A percentile compares a stretch with the other conserved stretches of the same genome.
phyloP scores from a whole-genome alignment of 768 basidiomycete genomes.

The Russula compacta region DNA sequence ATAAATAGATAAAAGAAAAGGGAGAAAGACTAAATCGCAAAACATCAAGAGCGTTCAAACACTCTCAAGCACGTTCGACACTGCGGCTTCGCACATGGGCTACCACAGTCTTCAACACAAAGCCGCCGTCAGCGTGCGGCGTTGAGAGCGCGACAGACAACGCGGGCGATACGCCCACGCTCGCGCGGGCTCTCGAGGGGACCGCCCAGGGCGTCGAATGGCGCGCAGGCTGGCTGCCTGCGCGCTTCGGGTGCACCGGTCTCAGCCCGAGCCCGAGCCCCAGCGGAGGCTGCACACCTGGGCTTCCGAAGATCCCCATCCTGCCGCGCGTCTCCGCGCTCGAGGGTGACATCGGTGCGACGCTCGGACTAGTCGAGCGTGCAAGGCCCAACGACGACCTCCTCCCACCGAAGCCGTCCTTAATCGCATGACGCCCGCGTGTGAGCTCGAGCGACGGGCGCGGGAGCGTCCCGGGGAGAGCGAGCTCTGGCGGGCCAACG shows the following conservation, averaged over 20 bases:
- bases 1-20: not conserved
- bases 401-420: slow-evolving; percentile 25
- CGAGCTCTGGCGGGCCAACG: slow-evolving; percentile 4
- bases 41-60: not conserved
- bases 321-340: slow-evolving; percentile 18
- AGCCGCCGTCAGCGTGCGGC: slow-evolving; percentile 9
- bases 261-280: not conserved
- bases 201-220: slow-evolving; percentile 12
- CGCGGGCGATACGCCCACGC: slow-evolving; percentile 14
- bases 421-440: slow-evolving; percentile 8
- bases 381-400: slow-evolving; percentile 28
- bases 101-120: slow-evolving; percentile 8
- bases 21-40: not conserved
- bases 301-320: not conserved
- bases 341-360: slow-evolving; percentile 37
- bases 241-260: not conserved
- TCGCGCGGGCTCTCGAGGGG: slow-evolving; percentile 7
- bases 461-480: slow-evolving; percentile 1
- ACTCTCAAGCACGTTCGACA: not conserved
- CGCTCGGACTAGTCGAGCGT: slow-evolving; percentile 41
- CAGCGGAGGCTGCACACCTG: not conserved
- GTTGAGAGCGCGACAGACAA: slow-evolving; percentile 9
- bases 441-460: slow-evolving; percentile 14
- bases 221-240: slow-evolving; percentile 17
- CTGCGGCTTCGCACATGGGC: slow-evolving; percentile 5